Evolutionary conservation across 371 early-diverging fungal species (phyloP).

Genomic region (Mycotypha africana): DNA sequence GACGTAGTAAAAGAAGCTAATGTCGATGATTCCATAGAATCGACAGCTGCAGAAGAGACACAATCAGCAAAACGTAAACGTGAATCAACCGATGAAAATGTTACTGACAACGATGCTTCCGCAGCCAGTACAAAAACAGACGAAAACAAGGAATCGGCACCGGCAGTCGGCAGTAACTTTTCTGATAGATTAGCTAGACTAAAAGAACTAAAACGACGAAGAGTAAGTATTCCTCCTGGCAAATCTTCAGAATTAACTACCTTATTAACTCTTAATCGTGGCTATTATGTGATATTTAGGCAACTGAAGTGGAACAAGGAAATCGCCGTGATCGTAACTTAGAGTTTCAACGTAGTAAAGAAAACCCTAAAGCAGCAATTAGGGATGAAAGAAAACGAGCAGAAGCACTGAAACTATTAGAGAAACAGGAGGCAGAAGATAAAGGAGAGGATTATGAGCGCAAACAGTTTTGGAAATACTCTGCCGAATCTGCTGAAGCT

Average conservation of each 20-base stretch:
- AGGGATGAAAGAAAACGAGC: conserved; percentile 63
- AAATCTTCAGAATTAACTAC: too few species aligned
- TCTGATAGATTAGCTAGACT: conserved; percentile 49
- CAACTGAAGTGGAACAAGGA: conserved; percentile 59
- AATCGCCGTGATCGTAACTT: conserved; percentile 76
- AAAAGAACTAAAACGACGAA: conserved; percentile 45
- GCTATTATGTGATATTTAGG: too few species aligned
- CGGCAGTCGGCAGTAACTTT: conserved; percentile 16
- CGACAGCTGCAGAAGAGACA: background rate
- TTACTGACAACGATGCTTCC: background rate
- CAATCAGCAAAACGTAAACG: conserved; percentile 5
- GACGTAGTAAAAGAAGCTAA: background rate
- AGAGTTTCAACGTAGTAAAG: conserved; percentile 73
- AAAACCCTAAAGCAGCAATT: conserved; percentile 61
- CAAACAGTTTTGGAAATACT: conserved; percentile 74
- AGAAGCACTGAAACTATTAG: conserved; percentile 68
- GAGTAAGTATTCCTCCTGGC: conserved; percentile 42
- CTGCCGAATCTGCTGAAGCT: conserved; percentile 80
- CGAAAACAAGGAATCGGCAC: background rate
- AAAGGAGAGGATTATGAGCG: conserved; percentile 82
- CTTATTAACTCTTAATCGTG: too few species aligned
- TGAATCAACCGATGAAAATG: background rate
- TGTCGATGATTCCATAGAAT: background rate
- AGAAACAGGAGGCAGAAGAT: conserved; percentile 58
- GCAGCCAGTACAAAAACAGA: background rate